Conservation (phyloP, 768 basidiomycete species). For the Ramaria rubella region DNA sequence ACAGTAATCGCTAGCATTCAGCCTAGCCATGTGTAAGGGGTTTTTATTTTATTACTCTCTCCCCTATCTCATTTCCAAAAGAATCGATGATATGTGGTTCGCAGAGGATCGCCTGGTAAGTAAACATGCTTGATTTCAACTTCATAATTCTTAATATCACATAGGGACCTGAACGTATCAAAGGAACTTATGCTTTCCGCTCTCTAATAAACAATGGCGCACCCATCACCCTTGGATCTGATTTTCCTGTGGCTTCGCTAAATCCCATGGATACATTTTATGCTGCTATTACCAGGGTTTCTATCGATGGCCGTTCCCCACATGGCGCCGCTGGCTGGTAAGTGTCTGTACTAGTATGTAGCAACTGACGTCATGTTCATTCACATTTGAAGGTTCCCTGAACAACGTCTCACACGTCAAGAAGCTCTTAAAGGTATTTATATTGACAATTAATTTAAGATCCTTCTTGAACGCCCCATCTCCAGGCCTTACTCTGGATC, state of each 20-base stretch:
- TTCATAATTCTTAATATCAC: neutral
- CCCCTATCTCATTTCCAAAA: neutral
- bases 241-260: constrained; percentile 90
- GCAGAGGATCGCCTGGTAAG: constrained; percentile 63
- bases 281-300: constrained; percentile 74
- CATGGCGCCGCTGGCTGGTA: constrained; percentile 83
- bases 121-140: neutral
- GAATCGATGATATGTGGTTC: constrained; percentile 86
- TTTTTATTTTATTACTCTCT: neutral
- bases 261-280: constrained; percentile 89
- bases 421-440: constrained; percentile 92
- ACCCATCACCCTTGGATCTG: constrained; percentile 74
- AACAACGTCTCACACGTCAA: constrained; percentile 66
- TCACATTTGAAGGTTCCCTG: constrained; percentile 51
- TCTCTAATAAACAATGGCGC: constrained; percentile 54
- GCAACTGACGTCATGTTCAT: neutral
- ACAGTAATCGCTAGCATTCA: constrained; percentile 90
- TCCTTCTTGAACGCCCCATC: neutral
- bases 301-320: constrained; percentile 65
- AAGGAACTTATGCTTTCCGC: constrained; percentile 86
- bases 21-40: constrained; percentile 65
- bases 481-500: neutral
- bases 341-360: constrained; percentile 16
- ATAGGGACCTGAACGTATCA: constrained; percentile 65
- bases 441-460: neutral